Evolutionary conservation across 1,139 yeast genomes (phyloP), one percentile per base, ranked within the genome.

Genomic region (Casaregolazyma suthepensis): DNA sequence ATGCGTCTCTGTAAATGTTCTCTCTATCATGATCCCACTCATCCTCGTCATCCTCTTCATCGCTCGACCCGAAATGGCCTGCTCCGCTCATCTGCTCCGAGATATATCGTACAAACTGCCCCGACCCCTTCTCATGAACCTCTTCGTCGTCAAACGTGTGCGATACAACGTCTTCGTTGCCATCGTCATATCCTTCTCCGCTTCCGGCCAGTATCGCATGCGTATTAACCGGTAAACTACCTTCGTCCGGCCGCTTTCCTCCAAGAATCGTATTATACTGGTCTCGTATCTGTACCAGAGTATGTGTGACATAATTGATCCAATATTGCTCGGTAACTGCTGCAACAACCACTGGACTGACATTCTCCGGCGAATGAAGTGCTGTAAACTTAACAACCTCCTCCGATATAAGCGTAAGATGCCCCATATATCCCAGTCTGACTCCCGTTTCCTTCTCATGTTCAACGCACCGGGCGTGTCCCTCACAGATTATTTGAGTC

Each of bases 361-460:
- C 71, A 1, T 82, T 72, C 59, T 76, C 80, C 43, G 84, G 79
- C 1, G 89, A 83, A 62, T 83, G 85, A 19, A 85, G 71, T 49
- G 88, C 89, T 29, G 91, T 86, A 68, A 93, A 93, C 68, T 94
- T 94, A 55, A 93, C 97, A 46, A 93, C 96, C 68, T 93, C 99
- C 67, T 94, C 99, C 7, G 97, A 96, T 58, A 94, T 91, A 59
- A 93, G 76, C 0, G 97, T 93, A 66, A 93, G 76, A 70, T 93
- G 99, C 29, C 99, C 99, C 96, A 93, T 94, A 69, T 87, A 94
- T 1, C 99, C 99, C 56, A 91, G 75, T 60, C 97, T 79, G 59
- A 88, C 78, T 53, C 82, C 81, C 52, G 75, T 73, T 50, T 70
- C 73, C 56, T 72, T 72, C 66, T 83, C 87, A 67, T 87, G 87